Conservation (phyloP, 202 grass and related monocot species). For the Setaria italica region DNA sequence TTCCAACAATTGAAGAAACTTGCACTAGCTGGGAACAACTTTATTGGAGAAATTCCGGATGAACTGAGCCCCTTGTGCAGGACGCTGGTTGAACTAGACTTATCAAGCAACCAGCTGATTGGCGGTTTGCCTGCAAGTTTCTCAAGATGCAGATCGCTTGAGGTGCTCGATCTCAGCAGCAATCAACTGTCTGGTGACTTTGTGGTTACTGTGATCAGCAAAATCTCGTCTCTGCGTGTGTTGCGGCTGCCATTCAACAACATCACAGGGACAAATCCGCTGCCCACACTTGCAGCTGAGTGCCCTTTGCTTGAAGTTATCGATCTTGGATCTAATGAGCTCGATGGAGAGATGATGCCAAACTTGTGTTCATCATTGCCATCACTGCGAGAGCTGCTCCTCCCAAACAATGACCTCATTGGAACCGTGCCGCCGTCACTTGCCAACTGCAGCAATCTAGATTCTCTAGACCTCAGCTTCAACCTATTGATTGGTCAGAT, state of each 20-base stretch:
- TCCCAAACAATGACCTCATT: slow-evolving; percentile 63
- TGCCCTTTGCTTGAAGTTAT: slow-evolving; percentile 55
- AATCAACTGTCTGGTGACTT: slow-evolving; percentile 66
- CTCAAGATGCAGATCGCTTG: slow-evolving; percentile 47
- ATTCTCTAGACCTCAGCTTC: slow-evolving; percentile 67
- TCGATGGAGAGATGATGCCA: slow-evolving; percentile 50
- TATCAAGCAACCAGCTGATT: slow-evolving; percentile 52
- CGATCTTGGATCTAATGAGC: slow-evolving; percentile 62
- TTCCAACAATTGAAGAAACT: slow-evolving; percentile 52
- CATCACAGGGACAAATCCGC: slow-evolving; percentile 50
- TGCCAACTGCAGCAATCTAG: slow-evolving; percentile 55
- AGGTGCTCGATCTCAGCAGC: slow-evolving; percentile 43
- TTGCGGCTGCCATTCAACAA: slow-evolving; percentile 63
- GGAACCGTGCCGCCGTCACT: slow-evolving; percentile 47
- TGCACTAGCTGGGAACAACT: slow-evolving; percentile 47
- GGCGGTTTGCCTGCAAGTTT: slow-evolving; percentile 52
- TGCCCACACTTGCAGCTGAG: slow-evolving; percentile 28
- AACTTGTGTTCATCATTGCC: slow-evolving; percentile 50
- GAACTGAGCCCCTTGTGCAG: slow-evolving; percentile 43
- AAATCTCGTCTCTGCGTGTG: slow-evolving; percentile 47
- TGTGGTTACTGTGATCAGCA: slow-evolving; percentile 47
- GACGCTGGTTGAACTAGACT: slow-evolving; percentile 48
- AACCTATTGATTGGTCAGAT: slow-evolving; percentile 56
- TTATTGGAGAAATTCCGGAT: slow-evolving; percentile 43
- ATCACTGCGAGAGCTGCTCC: slow-evolving; percentile 43